phyloP scores from a whole-genome alignment of 495 filamentous ascomycete species.

The Penicillium canescens region DNA sequence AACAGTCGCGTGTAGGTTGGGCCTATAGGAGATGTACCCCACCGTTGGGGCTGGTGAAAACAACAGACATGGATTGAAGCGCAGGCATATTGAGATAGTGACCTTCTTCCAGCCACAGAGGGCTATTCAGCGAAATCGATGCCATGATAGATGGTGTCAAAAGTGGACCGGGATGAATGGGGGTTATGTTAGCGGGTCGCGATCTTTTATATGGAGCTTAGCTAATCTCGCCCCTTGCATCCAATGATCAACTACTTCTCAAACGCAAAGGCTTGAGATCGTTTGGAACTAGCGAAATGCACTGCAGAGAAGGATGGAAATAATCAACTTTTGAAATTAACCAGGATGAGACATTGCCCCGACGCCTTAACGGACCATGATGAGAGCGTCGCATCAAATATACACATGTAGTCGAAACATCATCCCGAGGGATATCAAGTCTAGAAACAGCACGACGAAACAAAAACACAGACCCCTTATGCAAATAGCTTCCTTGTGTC shows the following conservation, averaged over 20 bases:
- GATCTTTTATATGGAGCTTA: conserved; percentile 17
- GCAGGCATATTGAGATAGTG: conserved; percentile 10
- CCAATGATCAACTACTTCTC: neutral
- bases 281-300: neutral
- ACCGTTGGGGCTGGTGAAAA: conserved; percentile 69
- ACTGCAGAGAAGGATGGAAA: neutral
- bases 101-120: conserved; percentile 26
- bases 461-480: conserved; percentile 37
- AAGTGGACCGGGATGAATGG: neutral
- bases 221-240: conserved; percentile 18
- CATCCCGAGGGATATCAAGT: conserved; percentile 37
- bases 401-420: conserved; percentile 39
- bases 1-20: conserved; percentile 22
- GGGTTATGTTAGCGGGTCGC: neutral
- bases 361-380: conserved; percentile 45
- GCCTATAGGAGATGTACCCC: conserved; percentile 61
- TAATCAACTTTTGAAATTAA: conserved; percentile 26
- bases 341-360: conserved; percentile 30
- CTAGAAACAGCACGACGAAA: conserved; percentile 25
- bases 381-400: conserved; percentile 41
- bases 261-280: neutral
- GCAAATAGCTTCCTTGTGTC: conserved; percentile 83
- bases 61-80: conserved; percentile 38
- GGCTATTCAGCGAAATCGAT: conserved; percentile 30
- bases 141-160: conserved; percentile 23